These are phyloP conservation scores for Fusarium domesticum DNA, from an alignment of 2,329 filamentous ascomycete species.

Conservation along the genomic window DNA sequence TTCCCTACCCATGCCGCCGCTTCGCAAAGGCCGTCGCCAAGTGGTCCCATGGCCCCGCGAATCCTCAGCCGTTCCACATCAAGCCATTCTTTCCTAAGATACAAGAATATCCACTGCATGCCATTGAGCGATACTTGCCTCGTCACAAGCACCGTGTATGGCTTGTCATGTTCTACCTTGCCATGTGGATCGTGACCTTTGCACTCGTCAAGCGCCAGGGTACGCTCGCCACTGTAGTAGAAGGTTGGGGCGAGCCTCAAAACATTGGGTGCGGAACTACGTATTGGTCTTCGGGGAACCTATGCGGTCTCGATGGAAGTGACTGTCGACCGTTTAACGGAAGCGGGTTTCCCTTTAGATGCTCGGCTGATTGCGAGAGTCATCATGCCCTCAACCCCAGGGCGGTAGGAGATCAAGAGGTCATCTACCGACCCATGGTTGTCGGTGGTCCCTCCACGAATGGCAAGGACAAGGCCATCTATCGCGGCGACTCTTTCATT, in stretches of 20 bases:
- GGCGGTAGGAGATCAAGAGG: conserved; percentile 68
- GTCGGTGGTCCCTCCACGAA: conserved; percentile 61
- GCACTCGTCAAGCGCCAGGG: conserved; percentile 65
- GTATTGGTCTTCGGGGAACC: conserved; percentile 69
- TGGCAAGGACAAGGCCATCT: conserved; percentile 52
- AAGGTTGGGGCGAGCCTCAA: conserved; percentile 63
- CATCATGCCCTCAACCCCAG: conserved; percentile 67
- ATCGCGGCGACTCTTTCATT: conserved; percentile 86
- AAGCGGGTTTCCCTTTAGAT: conserved; percentile 69
- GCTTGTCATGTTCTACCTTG: conserved; percentile 58
- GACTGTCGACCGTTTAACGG: conserved; percentile 73
- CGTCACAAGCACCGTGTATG: conserved; percentile 56
- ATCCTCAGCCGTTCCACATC: conserved; percentile 49
- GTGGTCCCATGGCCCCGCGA: conserved; percentile 57
- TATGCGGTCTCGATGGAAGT: conserved; percentile 71
- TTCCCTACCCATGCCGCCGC: conserved; percentile 55
- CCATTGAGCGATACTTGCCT: conserved; percentile 62
- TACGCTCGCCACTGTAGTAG: conserved; percentile 57
- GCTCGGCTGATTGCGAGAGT: conserved; percentile 67
- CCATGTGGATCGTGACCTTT: conserved; percentile 68
- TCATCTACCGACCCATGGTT: conserved; percentile 63
- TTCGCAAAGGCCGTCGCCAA: conserved; percentile 39
- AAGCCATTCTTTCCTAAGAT: conserved; percentile 60
- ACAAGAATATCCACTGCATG: conserved; percentile 63
- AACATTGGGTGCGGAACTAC: conserved; percentile 64